Evolutionary conservation across 306 rosid genomes (phyloP).

Genomic region (Vigna hirtella): DNA sequence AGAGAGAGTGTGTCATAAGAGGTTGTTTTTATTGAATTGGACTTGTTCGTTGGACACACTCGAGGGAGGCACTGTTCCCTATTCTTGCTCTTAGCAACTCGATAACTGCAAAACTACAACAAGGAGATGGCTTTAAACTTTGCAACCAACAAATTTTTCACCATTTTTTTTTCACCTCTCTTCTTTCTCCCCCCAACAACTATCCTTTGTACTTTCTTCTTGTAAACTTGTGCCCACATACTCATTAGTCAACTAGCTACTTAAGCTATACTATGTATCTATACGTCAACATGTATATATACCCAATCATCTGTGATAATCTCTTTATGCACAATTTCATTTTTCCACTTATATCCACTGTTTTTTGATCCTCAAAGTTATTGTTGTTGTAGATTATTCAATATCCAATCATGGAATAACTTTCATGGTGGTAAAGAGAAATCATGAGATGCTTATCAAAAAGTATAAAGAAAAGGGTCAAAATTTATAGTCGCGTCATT

Average conservation of each 20-base stretch:
- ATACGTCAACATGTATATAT: background rate
- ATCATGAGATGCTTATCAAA: background rate
- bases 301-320: background rate
- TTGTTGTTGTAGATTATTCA: background rate
- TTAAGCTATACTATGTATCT: too few relatives aligned
- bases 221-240: constrained; percentile 64
- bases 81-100: constrained; percentile 65
- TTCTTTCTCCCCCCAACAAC: constrained; percentile 56
- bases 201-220: constrained; percentile 69
- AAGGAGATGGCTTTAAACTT: constrained; percentile 55
- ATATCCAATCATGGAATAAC: background rate
- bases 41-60: constrained; percentile 70
- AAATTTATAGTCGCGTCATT: background rate
- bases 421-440: background rate
- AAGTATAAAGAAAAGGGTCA: background rate
- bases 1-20: constrained; percentile 56
- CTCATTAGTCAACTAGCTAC: constrained; percentile 57
- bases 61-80: constrained; percentile 56
- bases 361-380: background rate
- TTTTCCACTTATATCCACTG: background rate
- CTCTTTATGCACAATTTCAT: constrained; percentile 25
- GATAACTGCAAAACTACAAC: constrained; percentile 89
- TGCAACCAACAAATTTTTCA: constrained; percentile 31
- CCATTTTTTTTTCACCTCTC: constrained; percentile 37
- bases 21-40: constrained; percentile 81